Conservation (phyloP, 2,329 filamentous ascomycete species). For the Neoarthrinium moseri region DNA sequence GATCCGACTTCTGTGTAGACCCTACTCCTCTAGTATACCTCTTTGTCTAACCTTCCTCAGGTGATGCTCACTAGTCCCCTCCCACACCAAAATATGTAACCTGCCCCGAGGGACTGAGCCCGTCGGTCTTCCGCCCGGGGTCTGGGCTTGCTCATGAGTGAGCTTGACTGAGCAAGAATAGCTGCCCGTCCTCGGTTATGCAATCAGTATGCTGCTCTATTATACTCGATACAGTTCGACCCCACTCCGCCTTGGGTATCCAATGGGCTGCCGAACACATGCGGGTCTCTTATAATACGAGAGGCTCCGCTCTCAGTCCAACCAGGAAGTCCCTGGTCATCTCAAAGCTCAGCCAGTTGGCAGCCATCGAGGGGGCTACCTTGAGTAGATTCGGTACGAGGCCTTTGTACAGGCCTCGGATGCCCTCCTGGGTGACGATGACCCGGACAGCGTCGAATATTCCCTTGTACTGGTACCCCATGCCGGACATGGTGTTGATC, state of each 20-base stretch:
- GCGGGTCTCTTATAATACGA: slow-evolving; percentile 7
- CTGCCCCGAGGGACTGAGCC: neutral
- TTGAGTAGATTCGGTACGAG: slow-evolving; percentile 94
- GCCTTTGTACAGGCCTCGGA: slow-evolving; percentile 89
- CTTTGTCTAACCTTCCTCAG: slow-evolving; percentile 8
- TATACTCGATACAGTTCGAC: slow-evolving; percentile 3
- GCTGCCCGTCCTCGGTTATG: neutral
- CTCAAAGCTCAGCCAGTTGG: slow-evolving; percentile 97
- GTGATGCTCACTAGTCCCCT: neutral
- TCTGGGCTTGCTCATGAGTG: too few species aligned
- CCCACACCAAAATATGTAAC: neutral
- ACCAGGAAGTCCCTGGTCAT: slow-evolving; percentile 85
- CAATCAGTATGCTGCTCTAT: slow-evolving; percentile 7
- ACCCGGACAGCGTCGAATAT: slow-evolving; percentile 79
- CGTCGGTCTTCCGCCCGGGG: too few species aligned
- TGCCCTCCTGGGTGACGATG: slow-evolving; percentile 81
- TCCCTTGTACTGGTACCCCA: slow-evolving; percentile 93
- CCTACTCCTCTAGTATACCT: slow-evolving; percentile 2
- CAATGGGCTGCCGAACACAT: neutral
- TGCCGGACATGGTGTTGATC: slow-evolving; percentile 98
- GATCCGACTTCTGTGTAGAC: neutral
- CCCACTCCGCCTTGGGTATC: neutral
- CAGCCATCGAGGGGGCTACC: slow-evolving; percentile 97
- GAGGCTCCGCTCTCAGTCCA: slow-evolving; percentile 48
- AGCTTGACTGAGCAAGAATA: neutral